Percentiles rank a stretch among this genome's conserved stretches.
phyloP scores from a whole-genome alignment of 2,329 filamentous ascomycete genomes.

The Hymenoscyphus occultus region DNA sequence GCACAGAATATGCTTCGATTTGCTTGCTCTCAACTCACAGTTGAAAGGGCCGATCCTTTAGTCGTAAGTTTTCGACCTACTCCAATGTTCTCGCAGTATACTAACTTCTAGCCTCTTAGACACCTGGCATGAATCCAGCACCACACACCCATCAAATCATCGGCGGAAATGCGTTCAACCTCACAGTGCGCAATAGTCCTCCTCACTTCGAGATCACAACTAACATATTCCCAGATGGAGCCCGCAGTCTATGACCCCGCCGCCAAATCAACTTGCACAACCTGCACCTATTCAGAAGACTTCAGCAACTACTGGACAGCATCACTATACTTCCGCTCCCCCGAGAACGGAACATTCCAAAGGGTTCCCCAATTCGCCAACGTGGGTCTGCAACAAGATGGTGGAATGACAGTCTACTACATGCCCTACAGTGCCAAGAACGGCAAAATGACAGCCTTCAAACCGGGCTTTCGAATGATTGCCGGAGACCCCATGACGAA shows the following conservation, averaged over 20 bases:
- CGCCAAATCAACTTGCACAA: constrained; percentile 31
- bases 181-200: constrained; percentile 11
- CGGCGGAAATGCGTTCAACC: constrained; percentile 25
- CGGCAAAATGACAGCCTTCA: constrained; percentile 48
- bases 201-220: not conserved
- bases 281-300: constrained; percentile 37
- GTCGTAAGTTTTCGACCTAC: constrained; percentile 31
- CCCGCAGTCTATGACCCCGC: constrained; percentile 28
- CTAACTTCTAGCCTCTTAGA: constrained; percentile 15
- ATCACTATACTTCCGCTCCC: constrained; percentile 31
- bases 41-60: constrained; percentile 58
- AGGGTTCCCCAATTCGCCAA: constrained; percentile 24
- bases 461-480: constrained; percentile 62
- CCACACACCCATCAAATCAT: constrained; percentile 26
- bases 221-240: constrained; percentile 35
- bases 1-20: constrained; percentile 24
- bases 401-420: constrained; percentile 41
- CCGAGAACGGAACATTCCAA: constrained; percentile 34
- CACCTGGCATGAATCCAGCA: constrained; percentile 42
- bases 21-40: constrained; percentile 33
- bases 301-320: constrained; percentile 38
- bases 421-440: constrained; percentile 15
- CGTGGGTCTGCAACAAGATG: constrained; percentile 33
- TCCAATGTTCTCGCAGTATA: too few species aligned
- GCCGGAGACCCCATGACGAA: constrained; percentile 52